Evolutionary conservation across 2,329 filamentous ascomycete species (phyloP).

Genomic region (Orbilia ellipsospora): DNA sequence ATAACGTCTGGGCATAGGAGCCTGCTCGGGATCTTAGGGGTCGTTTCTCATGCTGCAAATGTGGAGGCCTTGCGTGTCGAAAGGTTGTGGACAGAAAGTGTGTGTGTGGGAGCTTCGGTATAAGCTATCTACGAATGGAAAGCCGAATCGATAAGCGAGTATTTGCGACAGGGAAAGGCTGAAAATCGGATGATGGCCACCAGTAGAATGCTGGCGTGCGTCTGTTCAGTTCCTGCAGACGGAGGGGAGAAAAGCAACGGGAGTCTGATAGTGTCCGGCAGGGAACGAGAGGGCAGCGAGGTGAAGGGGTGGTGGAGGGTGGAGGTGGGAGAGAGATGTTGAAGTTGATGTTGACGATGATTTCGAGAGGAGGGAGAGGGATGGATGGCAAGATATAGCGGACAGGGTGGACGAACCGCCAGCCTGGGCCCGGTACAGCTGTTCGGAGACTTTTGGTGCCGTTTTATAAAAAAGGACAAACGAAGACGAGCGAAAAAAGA

Average conservation of each 20-base stretch:
- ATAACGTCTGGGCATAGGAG: slow-evolving; percentile 46
- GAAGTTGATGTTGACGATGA: neutral
- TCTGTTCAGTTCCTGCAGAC: slow-evolving; percentile 1
- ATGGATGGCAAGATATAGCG: slow-evolving; percentile 14
- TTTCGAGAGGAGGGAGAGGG: neutral
- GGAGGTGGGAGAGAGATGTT: neutral
- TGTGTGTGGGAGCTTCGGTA: slow-evolving; percentile 51
- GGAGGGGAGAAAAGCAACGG: slow-evolving; percentile 7
- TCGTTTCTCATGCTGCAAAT: slow-evolving; percentile 50
- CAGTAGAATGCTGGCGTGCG: slow-evolving; percentile 16
- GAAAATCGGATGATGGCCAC: slow-evolving; percentile 36
- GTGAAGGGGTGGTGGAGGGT: neutral
- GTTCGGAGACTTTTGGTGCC: slow-evolving; percentile 47
- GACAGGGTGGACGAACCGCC: slow-evolving; percentile 29
- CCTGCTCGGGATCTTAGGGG: slow-evolving; percentile 55
- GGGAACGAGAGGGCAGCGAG: neutral
- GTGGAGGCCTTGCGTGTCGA: slow-evolving; percentile 44
- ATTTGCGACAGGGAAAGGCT: slow-evolving; percentile 54
- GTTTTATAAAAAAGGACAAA: slow-evolving; percentile 36
- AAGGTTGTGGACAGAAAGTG: slow-evolving; percentile 31
- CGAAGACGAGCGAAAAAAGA: slow-evolving; percentile 39
- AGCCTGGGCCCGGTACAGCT: slow-evolving; percentile 8
- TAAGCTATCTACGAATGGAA: slow-evolving; percentile 54
- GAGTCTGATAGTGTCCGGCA: neutral
- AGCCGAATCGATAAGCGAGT: slow-evolving; percentile 56